Evolutionary conservation across 345 rosid genomes (phyloP), one percentile per base, ranked within the genome.

Genomic region (Aegle marmelos): DNA sequence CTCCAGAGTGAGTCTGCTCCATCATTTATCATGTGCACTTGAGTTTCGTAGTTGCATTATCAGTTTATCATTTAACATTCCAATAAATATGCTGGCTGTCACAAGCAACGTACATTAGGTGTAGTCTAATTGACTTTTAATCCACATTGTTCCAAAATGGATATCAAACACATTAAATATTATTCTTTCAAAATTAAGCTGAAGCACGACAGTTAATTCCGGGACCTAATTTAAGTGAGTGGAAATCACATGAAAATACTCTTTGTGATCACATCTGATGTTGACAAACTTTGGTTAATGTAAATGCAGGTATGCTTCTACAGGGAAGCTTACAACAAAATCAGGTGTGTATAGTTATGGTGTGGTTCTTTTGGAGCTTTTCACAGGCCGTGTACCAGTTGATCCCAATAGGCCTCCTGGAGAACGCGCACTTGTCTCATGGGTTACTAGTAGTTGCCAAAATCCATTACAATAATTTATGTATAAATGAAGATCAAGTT

Each of bases 301-400:
- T 74, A 91, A 45, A 33, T 73, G 83, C 76, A 95, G 98, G 90
- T 95, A 91, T 78, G 89, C 89, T 19, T 90, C 97, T 60, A 93
- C 95, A 4, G 98, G 98, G 16, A 93, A 91, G 83, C 95, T 93
- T 56, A 93, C 98, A 4, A 91, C 94, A 45, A 95, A 95, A 87
- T 95, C 98, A 48, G 98, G 93, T 83, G 92, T 93, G 11, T 95
- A 93, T 81, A 93, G 97, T 81, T 95, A 89, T 31, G 98, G 98
- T 0, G 90, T 93, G 19, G 94, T 93, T 66, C 91, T 95, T 9
- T 72, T 95, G 67, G 91, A 95, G 85, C 91, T 95, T 63, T 80
- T 95, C 81, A 95, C 98, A 4, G 98, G 98, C 48, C 91, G 97
- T 2, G 85, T 64, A 64, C 98, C 98, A 0, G 80, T 95, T 6